Percentiles rank a stretch among this genome's conserved stretches.
Conservation (phyloP, 768 basidiomycete species). For the Sistotremastrum suecicum region DNA sequence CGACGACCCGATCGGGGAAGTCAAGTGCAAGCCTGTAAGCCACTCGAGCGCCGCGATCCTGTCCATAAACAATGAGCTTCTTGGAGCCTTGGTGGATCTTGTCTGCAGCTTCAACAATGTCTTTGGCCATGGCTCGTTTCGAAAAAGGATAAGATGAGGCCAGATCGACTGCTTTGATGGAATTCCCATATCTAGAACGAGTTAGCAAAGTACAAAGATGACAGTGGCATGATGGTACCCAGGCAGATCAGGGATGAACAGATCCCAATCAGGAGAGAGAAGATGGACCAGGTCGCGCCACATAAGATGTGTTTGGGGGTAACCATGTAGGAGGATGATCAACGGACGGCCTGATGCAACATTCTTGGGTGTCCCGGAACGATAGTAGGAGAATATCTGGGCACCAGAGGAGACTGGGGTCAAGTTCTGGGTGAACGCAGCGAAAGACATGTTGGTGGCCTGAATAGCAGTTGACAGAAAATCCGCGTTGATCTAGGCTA, state of each 20-base stretch:
- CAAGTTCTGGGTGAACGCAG: too few relatives aligned
- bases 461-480: too few relatives aligned
- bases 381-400: conserved; percentile 2
- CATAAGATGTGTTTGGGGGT: conserved; percentile 10
- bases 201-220: too few relatives aligned
- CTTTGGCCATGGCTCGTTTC: conserved; percentile 8
- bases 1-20: conserved; percentile 8
- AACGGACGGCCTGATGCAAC: conserved; percentile 1
- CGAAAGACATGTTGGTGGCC: too few relatives aligned
- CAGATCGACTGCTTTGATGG: conserved; percentile 5
- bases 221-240: conserved; percentile 1
- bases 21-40: conserved; percentile 10
- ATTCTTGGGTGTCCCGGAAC: background rate
- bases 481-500: too few relatives aligned
- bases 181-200: conserved; percentile 6
- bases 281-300: conserved; percentile 6
- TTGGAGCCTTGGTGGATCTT: background rate
- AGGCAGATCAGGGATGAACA: conserved; percentile 11
- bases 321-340: conserved; percentile 11
- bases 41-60: conserved; percentile 10
- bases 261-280: conserved; percentile 2
- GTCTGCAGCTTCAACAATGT: conserved; percentile 7
- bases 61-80: conserved; percentile 8
- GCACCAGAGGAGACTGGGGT: conserved; percentile 1
- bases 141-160: conserved; percentile 5